Conservation (phyloP, 2,329 filamentous ascomycete genomes). For the Claviceps pazoutovae region DNA sequence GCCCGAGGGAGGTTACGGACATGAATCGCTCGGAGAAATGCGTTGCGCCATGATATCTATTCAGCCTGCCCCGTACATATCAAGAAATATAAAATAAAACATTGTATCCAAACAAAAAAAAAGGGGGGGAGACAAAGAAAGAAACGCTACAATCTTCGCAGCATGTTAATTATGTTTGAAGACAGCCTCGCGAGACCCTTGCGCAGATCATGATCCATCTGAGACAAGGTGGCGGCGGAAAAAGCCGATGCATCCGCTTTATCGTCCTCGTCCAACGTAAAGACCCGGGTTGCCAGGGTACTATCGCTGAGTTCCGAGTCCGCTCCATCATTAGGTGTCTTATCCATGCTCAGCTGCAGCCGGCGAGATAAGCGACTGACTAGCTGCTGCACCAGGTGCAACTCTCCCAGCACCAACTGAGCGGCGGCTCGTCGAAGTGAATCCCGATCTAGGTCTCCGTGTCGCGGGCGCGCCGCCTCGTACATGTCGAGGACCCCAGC, state of each 20-base stretch:
- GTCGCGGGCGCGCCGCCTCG: background rate
- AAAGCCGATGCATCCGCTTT: background rate
- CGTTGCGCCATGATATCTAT: background rate
- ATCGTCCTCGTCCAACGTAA: background rate
- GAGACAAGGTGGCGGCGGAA: background rate
- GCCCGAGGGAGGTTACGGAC: too few species aligned
- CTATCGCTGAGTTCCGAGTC: background rate
- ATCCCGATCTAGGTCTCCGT: background rate
- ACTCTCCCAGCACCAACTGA: conserved; percentile 19
- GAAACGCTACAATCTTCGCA: background rate
- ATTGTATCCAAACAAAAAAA: background rate
- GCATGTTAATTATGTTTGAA: background rate
- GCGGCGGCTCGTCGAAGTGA: background rate
- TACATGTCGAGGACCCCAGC: background rate
- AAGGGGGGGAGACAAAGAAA: background rate
- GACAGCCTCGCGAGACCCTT: background rate
- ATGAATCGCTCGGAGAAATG: too few species aligned
- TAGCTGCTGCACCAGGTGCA: conserved; percentile 18
- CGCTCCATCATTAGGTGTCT: background rate
- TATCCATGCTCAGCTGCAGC: background rate
- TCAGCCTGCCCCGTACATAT: background rate
- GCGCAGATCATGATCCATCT: background rate
- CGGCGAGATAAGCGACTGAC: conserved; percentile 13
- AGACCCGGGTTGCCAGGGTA: background rate
- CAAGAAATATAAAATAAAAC: background rate